Evolutionary conservation across 2,329 filamentous ascomycete genomes (phyloP).

Genomic region (Monosporascus sp.): DNA sequence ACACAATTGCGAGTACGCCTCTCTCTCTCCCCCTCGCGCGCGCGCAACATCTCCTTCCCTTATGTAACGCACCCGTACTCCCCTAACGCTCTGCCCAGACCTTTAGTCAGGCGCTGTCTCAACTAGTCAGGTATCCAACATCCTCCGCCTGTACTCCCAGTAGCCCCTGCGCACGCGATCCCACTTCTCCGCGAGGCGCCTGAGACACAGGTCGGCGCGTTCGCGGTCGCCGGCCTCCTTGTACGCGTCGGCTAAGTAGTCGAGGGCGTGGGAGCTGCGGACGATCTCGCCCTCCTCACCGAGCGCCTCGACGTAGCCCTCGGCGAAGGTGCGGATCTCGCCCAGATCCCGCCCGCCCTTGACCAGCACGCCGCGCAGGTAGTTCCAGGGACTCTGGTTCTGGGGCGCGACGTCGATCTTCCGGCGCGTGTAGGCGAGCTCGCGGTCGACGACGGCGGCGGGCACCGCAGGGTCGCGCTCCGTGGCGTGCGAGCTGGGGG

Average conservation of each 20-base stretch:
- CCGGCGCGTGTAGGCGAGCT: slow-evolving; percentile 67
- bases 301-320: slow-evolving; percentile 44
- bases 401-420: slow-evolving; percentile 78
- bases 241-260: slow-evolving; percentile 67
- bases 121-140: slow-evolving; percentile 24
- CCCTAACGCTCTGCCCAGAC: too few relatives aligned
- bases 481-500: slow-evolving; percentile 42
- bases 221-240: slow-evolving; percentile 49
- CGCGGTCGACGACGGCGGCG: slow-evolving; percentile 61
- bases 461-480: slow-evolving; percentile 53
- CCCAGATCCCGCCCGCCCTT: slow-evolving; percentile 54
- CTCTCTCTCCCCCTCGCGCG: too few relatives aligned
- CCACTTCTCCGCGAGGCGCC: slow-evolving; percentile 74
- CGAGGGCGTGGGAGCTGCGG: slow-evolving; percentile 61
- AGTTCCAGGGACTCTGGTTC: slow-evolving; percentile 94
- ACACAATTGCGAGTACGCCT: too few relatives aligned
- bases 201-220: slow-evolving; percentile 64
- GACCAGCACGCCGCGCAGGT: slow-evolving; percentile 69
- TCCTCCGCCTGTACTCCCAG: slow-evolving; percentile 71
- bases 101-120: too few relatives aligned
- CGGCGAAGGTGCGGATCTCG: slow-evolving; percentile 42
- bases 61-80: too few relatives aligned
- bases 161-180: slow-evolving; percentile 89
- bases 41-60: too few relatives aligned
- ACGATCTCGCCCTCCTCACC: slow-evolving; percentile 41